Percentiles rank a stretch among this genome's conserved stretches.
These are phyloP conservation scores for Boechera retrofracta DNA, from an alignment of 345 rosid genomes.

Conservation along the genomic window DNA sequence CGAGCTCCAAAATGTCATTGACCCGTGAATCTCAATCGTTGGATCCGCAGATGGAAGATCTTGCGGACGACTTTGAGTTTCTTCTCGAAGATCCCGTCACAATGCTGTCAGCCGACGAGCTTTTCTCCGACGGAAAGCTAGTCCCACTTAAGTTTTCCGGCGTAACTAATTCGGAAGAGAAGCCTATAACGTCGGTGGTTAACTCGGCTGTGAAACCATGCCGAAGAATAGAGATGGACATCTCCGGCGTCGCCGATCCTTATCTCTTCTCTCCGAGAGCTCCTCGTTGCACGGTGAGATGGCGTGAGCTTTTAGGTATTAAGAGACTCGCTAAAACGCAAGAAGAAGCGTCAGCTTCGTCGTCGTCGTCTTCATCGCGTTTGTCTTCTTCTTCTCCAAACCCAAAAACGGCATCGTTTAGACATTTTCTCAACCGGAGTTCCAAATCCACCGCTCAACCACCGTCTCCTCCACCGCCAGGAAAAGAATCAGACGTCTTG, in stretches of 20 bases:
- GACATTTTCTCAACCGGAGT: slow-evolving; percentile 70
- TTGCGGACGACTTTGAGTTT: slow-evolving; percentile 88
- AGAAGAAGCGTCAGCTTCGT: slow-evolving; percentile 11
- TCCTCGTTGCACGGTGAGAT: slow-evolving; percentile 83
- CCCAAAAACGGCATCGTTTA: slow-evolving; percentile 57
- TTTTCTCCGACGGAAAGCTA: slow-evolving; percentile 85
- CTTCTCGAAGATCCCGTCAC: slow-evolving; percentile 77
- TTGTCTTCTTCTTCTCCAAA: slow-evolving; percentile 42
- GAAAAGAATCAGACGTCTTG: slow-evolving; percentile 60
- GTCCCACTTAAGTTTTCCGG: slow-evolving; percentile 70
- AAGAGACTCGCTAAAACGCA: slow-evolving; percentile 55
- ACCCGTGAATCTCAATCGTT: slow-evolving; percentile 38
- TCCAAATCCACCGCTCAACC: slow-evolving; percentile 56
- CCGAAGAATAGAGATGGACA: slow-evolving; percentile 54
- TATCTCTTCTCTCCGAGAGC: slow-evolving; percentile 81
- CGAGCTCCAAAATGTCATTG: slow-evolving; percentile 48
- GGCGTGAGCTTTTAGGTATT: slow-evolving; percentile 88
- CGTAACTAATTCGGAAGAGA: slow-evolving; percentile 24
- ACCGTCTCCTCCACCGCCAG: slow-evolving; percentile 46
- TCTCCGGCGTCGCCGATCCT: slow-evolving; percentile 55
- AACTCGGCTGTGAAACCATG: slow-evolving; percentile 46
- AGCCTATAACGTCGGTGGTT: slow-evolving; percentile 32
- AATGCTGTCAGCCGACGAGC: slow-evolving; percentile 94
- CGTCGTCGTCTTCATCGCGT: slow-evolving; percentile 36
- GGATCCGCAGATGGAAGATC: slow-evolving; percentile 41